Conservation (phyloP, 192 early-diverging fungal genomes). For the Coemansia brasiliensis region DNA sequence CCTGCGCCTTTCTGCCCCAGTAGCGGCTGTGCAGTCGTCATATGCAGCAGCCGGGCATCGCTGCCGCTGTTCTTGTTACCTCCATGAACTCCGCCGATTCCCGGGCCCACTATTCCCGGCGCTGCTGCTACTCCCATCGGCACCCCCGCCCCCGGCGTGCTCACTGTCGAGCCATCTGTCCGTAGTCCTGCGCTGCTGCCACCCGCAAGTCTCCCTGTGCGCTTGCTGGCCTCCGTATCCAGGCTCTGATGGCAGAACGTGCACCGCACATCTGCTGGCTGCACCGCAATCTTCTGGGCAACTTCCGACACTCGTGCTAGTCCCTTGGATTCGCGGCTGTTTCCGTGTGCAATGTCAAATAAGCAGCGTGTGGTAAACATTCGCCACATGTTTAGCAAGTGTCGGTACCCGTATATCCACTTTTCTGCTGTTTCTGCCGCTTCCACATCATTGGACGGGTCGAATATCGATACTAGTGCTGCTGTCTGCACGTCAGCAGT, state of each 20-base stretch:
- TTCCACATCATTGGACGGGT: constrained; percentile 14
- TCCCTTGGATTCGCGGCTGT: constrained; percentile 44
- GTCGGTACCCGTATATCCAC: constrained; percentile 71
- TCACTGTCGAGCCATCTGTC: constrained; percentile 4
- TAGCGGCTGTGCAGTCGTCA: constrained; percentile 16
- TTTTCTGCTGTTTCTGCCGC: constrained; percentile 34
- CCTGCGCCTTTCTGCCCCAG: constrained; percentile 15
- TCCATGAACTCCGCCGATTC: constrained; percentile 9
- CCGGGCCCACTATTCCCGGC: constrained; percentile 7
- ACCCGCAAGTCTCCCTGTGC: not conserved
- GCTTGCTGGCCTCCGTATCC: constrained; percentile 21
- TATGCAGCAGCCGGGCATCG: constrained; percentile 19
- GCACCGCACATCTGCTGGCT: constrained; percentile 83
- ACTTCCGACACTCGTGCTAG: constrained; percentile 56
- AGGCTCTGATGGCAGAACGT: constrained; percentile 76
- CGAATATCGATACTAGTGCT: constrained; percentile 65
- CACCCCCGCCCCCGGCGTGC: constrained; percentile 3
- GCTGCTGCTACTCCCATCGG: constrained; percentile 5
- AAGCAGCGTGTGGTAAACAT: constrained; percentile 81
- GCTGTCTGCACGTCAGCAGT: constrained; percentile 94
- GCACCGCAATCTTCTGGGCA: constrained; percentile 58
- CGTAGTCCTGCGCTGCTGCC: constrained; percentile 7
- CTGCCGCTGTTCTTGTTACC: constrained; percentile 9
- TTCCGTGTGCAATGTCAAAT: constrained; percentile 88
- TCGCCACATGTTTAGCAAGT: constrained; percentile 83